phyloP scores from a whole-genome alignment of 2,329 filamentous ascomycete species.

The Arthrobotrys entomopaga region DNA sequence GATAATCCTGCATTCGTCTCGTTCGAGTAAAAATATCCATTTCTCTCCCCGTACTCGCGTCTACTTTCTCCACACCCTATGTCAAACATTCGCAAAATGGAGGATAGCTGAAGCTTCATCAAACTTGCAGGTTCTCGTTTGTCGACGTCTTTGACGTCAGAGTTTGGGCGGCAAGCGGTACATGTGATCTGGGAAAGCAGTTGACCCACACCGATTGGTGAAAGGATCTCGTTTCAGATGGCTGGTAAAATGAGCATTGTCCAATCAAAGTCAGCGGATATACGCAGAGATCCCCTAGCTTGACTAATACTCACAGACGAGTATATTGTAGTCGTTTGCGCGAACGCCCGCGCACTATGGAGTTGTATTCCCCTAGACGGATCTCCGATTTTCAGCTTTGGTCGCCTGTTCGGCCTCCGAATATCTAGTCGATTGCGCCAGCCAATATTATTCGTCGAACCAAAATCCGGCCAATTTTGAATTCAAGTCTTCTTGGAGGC shows the following conservation, averaged over 20 bases:
- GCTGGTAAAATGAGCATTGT: constrained; percentile 3
- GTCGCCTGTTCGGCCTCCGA: background rate
- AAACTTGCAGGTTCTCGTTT: background rate
- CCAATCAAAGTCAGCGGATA: constrained; percentile 4
- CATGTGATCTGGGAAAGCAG: constrained; percentile 11
- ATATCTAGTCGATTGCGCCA: background rate
- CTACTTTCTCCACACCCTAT: constrained; percentile 4
- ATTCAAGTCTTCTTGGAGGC: no score
- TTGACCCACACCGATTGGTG: background rate
- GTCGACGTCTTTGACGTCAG: constrained; percentile 16
- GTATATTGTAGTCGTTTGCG: background rate
- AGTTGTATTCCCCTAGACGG: constrained; percentile 4
- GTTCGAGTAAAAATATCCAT: background rate
- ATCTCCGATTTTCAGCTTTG: background rate
- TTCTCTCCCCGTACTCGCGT: constrained; percentile 10
- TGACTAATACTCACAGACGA: constrained; percentile 9
- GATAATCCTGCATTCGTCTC: constrained; percentile 4
- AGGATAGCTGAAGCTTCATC: no score
- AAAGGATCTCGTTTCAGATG: constrained; percentile 8
- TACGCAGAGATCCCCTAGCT: background rate
- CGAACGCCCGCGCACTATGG: constrained; percentile 26
- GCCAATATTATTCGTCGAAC: background rate
- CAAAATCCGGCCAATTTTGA: background rate
- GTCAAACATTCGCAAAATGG: background rate
- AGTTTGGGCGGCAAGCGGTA: constrained; percentile 13